These are phyloP conservation scores for Starmera stellimalicola DNA, from an alignment of 1,139 yeast species.

Conservation along the genomic window DNA sequence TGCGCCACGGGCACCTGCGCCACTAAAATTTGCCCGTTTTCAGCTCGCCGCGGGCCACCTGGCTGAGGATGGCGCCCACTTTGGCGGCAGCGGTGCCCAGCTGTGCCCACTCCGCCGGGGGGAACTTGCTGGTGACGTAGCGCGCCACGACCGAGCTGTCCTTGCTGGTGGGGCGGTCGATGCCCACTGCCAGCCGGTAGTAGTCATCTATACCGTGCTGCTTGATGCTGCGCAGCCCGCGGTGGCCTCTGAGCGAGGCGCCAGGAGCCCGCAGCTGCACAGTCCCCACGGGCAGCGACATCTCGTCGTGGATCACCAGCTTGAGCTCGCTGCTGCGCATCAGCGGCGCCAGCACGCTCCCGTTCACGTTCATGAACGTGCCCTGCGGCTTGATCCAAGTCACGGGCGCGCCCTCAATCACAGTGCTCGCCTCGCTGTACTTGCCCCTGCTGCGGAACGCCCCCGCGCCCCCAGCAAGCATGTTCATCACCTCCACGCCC, in stretches of 20 bases:
- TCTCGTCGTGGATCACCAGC: conserved; percentile 68
- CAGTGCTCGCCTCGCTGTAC: conserved; percentile 13
- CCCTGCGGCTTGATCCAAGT: conserved; percentile 37
- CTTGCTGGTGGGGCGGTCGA: conserved; percentile 49
- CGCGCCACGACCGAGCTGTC: conserved; percentile 39
- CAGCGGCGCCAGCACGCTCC: conserved; percentile 38
- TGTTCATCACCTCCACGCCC: conserved; percentile 49
- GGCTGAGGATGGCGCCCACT: conserved; percentile 50
- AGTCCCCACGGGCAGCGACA: conserved; percentile 55
- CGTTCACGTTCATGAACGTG: conserved; percentile 64
- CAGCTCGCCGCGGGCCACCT: too few relatives aligned
- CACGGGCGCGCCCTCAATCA: conserved; percentile 16
- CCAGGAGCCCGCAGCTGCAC: conserved; percentile 47
- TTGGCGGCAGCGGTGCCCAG: background rate
- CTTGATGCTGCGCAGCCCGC: conserved; percentile 56
- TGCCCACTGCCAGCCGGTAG: conserved; percentile 55
- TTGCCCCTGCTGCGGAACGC: conserved; percentile 19
- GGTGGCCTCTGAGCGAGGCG: conserved; percentile 67
- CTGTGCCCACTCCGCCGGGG: conserved; percentile 26
- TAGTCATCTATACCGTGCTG: conserved; percentile 27
- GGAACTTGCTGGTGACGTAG: conserved; percentile 50
- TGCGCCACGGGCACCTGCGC: too few relatives aligned
- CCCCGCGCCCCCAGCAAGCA: conserved; percentile 16
- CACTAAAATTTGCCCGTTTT: too few relatives aligned
- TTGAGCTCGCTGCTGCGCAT: conserved; percentile 36